Base-by-base conservation (phyloP, 2,329 filamentous ascomycete species). In the Pseudogymnoascus sp. region DNA sequence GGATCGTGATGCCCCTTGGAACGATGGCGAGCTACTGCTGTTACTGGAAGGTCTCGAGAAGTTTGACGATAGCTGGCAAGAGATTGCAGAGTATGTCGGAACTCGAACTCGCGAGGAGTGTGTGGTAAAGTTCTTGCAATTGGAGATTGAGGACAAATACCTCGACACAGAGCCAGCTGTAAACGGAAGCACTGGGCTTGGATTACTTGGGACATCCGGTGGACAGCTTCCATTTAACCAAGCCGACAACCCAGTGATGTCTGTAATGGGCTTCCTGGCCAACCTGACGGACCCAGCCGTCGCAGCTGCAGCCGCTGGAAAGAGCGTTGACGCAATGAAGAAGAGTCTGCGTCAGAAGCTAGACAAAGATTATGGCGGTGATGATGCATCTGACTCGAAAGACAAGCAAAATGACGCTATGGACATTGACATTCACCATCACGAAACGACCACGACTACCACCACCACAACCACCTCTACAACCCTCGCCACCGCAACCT, bases 61-160 rank as follows among this genome's bases (percentile, higher is more conserved):
- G 70, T 96, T 93, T 70, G 93, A 97, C 68, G 93, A 97, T 66
- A 91, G 97, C 76, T 99, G 95, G 95, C 89, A 90, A 64, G 86
- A 91, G 70, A 93, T 99, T 68, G 88, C 96, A 1, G 91, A 93
- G 67, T 90, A 97, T 72, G 95, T 99, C 46, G 90, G 90, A 59
- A 96, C 91, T 2, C 88, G 93, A 65, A 96, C 92, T 1, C 84
- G 91, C 62, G 96, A 99, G 75, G 93, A 99, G 78, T 99, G 95
- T 74, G 93, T 97, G 14, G 83, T 97, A 70, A 95, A 97, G 74
- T 99, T 99, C 79, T 77, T 99, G 67, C 92, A 97, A 73, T 82
- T 99, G 37, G 93, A 97, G 69, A 99, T 99, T 66, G 95, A 97
- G 75, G 93, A 97, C 78, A 96, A 96, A 75, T 99, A 97, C 72